These are phyloP conservation scores for Glomus cerebriforme DNA, from an alignment of 192 early-diverging fungal species.

Conservation along the genomic window DNA sequence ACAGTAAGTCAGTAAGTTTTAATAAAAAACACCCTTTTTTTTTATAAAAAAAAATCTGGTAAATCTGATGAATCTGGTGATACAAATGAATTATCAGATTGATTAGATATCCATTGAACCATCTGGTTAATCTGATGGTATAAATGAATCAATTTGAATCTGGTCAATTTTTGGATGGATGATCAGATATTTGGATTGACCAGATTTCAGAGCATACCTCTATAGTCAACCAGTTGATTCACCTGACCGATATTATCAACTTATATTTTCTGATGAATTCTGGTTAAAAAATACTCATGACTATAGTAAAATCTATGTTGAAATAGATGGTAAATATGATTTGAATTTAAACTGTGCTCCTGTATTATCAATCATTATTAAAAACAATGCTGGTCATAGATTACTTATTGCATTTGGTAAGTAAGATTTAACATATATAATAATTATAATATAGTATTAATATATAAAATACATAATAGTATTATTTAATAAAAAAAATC, in stretches of 20 bases:
- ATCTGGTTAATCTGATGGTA: too few relatives aligned
- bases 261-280: neutral
- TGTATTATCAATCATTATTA: neutral
- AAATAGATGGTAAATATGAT: constrained; percentile 1
- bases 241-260: constrained; percentile 2
- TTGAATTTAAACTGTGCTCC: too few relatives aligned
- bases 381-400: neutral
- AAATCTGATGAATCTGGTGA: too few relatives aligned
- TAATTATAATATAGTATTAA: neutral
- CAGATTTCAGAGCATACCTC: too few relatives aligned
- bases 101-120: too few relatives aligned
- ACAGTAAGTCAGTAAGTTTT: too few relatives aligned
- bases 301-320: neutral
- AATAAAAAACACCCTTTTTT: too few relatives aligned
- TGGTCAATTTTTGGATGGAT: too few relatives aligned
- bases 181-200: too few relatives aligned
- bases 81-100: too few relatives aligned
- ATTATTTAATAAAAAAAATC: neutral
- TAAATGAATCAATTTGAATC: too few relatives aligned
- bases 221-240: neutral
- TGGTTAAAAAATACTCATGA: neutral
- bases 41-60: too few relatives aligned
- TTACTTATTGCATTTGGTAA: constrained; percentile 1
- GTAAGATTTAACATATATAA: neutral
- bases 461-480: neutral